These are phyloP conservation scores for Suillus placidus DNA, from an alignment of 768 basidiomycete genomes.

Conservation along the genomic window DNA sequence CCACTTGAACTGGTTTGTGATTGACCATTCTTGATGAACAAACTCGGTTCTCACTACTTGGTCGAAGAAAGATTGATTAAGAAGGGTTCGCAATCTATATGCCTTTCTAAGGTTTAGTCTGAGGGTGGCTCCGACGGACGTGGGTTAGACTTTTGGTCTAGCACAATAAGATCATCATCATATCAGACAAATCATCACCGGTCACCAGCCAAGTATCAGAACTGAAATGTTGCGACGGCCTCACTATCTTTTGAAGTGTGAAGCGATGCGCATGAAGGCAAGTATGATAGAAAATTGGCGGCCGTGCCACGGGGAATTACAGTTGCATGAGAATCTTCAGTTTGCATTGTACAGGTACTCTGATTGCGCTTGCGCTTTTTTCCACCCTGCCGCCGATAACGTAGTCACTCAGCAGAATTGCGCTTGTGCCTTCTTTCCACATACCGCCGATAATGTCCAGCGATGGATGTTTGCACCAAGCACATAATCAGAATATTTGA, in stretches of 20 bases:
- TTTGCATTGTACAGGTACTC: constrained; percentile 1
- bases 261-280: background rate
- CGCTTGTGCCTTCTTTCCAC: background rate
- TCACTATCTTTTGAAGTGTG: background rate
- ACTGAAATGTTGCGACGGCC: background rate
- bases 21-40: constrained; percentile 5
- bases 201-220: background rate
- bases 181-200: background rate
- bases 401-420: background rate
- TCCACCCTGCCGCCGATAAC: constrained; percentile 8
- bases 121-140: background rate
- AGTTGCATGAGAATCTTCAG: constrained; percentile 1
- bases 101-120: constrained; percentile 3
- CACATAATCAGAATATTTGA: background rate
- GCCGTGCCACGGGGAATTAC: background rate
- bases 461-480: background rate
- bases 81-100: background rate
- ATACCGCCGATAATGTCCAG: constrained; percentile 2
- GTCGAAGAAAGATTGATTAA: background rate
- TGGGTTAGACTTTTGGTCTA: background rate
- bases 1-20: background rate
- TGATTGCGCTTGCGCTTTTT: constrained; percentile 3
- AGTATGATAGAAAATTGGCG: background rate
- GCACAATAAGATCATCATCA: background rate
- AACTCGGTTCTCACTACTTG: background rate